Evolutionary conservation across 139 green algal genomes (phyloP).

Genomic region (Chlorella vulgaris): DNA sequence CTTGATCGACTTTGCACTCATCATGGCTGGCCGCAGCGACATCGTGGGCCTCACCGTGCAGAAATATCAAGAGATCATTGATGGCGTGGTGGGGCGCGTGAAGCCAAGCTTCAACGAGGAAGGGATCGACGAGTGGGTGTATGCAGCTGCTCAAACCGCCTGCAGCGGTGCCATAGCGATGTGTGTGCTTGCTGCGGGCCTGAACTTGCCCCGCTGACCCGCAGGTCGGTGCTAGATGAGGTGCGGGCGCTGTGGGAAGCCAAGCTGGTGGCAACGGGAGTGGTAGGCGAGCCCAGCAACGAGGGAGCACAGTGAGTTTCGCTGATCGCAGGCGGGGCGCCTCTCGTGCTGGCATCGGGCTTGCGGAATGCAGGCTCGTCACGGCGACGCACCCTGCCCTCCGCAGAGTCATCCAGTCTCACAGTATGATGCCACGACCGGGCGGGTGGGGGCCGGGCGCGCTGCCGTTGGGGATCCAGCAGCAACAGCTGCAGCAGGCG

Average conservation of each 20-base stretch:
- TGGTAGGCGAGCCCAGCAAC: slow-evolving; percentile 40
- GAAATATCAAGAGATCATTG: slow-evolving; percentile 58
- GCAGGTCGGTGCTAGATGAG: slow-evolving; percentile 66
- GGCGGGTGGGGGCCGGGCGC: not conserved
- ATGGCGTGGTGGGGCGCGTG: slow-evolving; percentile 71
- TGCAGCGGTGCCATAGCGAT: too few species aligned
- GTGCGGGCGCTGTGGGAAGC: slow-evolving; percentile 61
- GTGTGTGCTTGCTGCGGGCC: not conserved
- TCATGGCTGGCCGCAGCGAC: not conserved
- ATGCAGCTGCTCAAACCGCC: too few species aligned
- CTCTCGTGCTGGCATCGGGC: not conserved
- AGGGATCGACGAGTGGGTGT: slow-evolving; percentile 75
- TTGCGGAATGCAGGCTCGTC: too few species aligned
- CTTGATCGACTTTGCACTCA: too few species aligned
- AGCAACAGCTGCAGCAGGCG: not conserved
- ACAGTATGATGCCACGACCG: slow-evolving; percentile 12
- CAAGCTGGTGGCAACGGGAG: slow-evolving; percentile 56
- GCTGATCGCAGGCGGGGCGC: not conserved
- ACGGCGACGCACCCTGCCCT: too few species aligned
- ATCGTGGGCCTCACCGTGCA: not conserved
- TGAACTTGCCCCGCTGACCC: not conserved
- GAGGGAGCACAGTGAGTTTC: slow-evolving; percentile 19
- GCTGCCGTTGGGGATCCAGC: slow-evolving; percentile 1
- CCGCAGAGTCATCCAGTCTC: slow-evolving; percentile 30
- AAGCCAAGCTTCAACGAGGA: slow-evolving; percentile 74